These are phyloP conservation scores for Metschnikowia baotianmanensis DNA, from an alignment of 805 yeast genomes.

Conservation along the genomic window DNA sequence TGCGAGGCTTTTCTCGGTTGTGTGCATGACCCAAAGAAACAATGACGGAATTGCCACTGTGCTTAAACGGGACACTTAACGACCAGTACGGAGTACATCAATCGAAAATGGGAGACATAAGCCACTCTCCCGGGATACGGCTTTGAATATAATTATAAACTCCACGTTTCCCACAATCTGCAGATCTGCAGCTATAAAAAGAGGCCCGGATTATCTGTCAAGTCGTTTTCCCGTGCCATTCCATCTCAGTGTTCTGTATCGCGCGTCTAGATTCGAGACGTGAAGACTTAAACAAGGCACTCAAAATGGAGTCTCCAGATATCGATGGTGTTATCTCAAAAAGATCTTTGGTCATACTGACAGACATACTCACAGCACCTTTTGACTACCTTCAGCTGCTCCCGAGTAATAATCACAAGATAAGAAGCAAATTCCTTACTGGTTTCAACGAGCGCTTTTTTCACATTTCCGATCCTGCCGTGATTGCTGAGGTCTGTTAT, in stretches of 20 bases:
- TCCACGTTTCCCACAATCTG: too few species aligned
- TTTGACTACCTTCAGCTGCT: constrained; percentile 31
- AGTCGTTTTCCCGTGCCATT: too few species aligned
- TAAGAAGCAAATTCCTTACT: constrained; percentile 28
- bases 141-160: too few species aligned
- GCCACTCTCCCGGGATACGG: too few species aligned
- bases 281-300: background rate
- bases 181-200: too few species aligned
- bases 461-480: constrained; percentile 23
- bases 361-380: constrained; percentile 24
- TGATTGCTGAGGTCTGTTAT: constrained; percentile 27
- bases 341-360: background rate
- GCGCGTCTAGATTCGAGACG: background rate
- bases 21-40: too few species aligned
- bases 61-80: too few species aligned
- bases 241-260: background rate
- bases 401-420: constrained; percentile 33
- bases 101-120: too few species aligned
- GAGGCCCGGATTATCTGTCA: too few species aligned
- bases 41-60: too few species aligned
- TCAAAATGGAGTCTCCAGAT: constrained; percentile 3
- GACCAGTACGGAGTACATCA: too few species aligned
- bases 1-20: too few species aligned
- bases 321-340: constrained; percentile 4
- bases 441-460: constrained; percentile 36